Evolutionary conservation across 176 grass and related monocot genomes (phyloP).

Genomic region (Triticum dicoccoides): DNA sequence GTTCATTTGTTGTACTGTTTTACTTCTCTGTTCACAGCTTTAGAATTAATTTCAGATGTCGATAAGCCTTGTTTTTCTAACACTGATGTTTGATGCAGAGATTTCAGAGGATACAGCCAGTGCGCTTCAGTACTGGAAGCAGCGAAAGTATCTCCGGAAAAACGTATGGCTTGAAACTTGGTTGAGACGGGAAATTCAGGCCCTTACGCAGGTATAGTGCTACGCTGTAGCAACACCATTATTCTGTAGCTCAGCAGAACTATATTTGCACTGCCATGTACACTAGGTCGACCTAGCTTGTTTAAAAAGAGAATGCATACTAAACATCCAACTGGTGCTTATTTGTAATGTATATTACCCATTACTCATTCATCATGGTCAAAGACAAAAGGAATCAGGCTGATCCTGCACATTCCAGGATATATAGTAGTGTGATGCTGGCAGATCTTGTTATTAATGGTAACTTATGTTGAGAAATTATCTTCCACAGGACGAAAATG

Average conservation of each 20-base stretch:
- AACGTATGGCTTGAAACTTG: constrained; percentile 53
- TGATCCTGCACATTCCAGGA: neutral
- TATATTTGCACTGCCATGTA: neutral
- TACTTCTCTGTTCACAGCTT: neutral
- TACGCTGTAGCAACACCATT: neutral
- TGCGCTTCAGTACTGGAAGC: constrained; percentile 49
- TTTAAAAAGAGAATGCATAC: neutral
- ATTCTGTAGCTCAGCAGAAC: neutral
- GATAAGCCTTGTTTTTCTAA: neutral
- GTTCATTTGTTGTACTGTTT: neutral
- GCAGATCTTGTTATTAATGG: neutral
- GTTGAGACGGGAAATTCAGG: constrained; percentile 57
- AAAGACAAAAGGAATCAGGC: neutral
- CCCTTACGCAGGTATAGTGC: constrained; percentile 37
- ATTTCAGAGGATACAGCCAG: neutral
- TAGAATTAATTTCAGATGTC: neutral
- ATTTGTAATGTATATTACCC: neutral
- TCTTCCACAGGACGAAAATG: constrained; percentile 58
- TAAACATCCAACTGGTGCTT: neutral
- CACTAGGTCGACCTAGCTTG: neutral
- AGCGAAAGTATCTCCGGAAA: constrained; percentile 31
- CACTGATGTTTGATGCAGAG: constrained; percentile 26
- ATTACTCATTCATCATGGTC: neutral
- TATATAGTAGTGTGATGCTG: neutral
- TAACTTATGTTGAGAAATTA: neutral